Conservation (phyloP, 768 basidiomycete species). For the Boletus reticuloceps region DNA sequence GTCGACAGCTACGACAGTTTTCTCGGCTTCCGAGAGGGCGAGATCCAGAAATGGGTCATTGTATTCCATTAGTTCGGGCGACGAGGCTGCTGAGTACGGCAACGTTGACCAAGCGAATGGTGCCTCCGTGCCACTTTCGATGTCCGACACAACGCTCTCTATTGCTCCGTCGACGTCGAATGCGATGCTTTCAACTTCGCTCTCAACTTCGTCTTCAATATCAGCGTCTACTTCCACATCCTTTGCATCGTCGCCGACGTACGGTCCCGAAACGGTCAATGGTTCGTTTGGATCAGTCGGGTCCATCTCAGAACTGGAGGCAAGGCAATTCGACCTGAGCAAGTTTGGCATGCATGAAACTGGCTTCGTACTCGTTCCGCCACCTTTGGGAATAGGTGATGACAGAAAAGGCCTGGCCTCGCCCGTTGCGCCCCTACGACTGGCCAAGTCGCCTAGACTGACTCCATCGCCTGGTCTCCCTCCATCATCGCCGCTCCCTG, state of each 20-base stretch:
- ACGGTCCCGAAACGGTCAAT: slow-evolving; percentile 3
- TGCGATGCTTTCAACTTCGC: slow-evolving; percentile 6
- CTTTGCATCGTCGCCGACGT: slow-evolving; percentile 17
- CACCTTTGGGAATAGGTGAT: slow-evolving; percentile 21
- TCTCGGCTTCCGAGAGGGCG: slow-evolving; percentile 2
- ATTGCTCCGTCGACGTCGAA: not conserved
- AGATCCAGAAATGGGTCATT: slow-evolving; percentile 16
- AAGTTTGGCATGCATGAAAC: slow-evolving; percentile 4
- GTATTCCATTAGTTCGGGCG: slow-evolving; percentile 6
- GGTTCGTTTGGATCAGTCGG: slow-evolving; percentile 17
- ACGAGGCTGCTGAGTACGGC: slow-evolving; percentile 8
- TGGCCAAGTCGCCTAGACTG: slow-evolving; percentile 26
- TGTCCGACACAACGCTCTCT: slow-evolving; percentile 1
- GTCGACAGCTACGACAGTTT: slow-evolving; percentile 25
- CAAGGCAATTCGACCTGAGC: slow-evolving; percentile 16
- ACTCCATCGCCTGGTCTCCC: slow-evolving; percentile 14
- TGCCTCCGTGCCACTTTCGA: slow-evolving; percentile 1
- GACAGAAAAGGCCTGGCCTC: not conserved
- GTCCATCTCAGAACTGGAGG: slow-evolving; percentile 23
- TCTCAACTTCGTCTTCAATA: slow-evolving; percentile 15
- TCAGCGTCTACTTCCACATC: slow-evolving; percentile 15
- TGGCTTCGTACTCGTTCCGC: slow-evolving; percentile 23
- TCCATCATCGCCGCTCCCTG: slow-evolving; percentile 16
- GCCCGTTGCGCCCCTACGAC: slow-evolving; percentile 25
- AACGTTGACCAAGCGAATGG: slow-evolving; percentile 2